A percentile compares a stretch with the other conserved stretches of the same genome.
phyloP scores from a whole-genome alignment of 345 rosid genomes.

The Psidium friedrichsthalianum region DNA sequence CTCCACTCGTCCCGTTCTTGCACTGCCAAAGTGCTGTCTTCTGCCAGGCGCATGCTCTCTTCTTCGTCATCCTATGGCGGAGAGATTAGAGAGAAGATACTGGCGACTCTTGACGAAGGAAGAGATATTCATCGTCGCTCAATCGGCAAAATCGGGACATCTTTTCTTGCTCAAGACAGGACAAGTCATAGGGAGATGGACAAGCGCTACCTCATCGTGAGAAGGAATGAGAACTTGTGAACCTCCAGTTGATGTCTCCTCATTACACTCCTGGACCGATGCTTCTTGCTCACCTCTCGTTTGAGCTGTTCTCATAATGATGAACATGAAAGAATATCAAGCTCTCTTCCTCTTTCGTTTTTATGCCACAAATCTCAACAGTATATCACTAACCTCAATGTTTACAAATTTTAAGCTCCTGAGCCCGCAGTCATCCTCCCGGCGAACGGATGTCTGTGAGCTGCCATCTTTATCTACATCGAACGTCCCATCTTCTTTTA shows the following conservation, averaged over 20 bases:
- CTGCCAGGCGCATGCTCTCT: not conserved
- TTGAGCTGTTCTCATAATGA: not conserved
- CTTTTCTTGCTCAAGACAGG: not conserved
- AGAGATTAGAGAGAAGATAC: not conserved
- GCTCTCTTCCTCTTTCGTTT: not conserved
- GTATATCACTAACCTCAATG: not conserved
- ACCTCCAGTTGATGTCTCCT: not conserved
- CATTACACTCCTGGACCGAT: not conserved
- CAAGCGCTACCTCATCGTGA: not conserved
- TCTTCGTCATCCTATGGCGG: conserved; percentile 15
- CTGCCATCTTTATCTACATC: conserved; percentile 34
- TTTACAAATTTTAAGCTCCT: not conserved
- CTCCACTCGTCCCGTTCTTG: not conserved
- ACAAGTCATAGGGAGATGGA: not conserved
- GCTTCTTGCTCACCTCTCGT: conserved; percentile 11
- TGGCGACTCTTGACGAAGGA: not conserved
- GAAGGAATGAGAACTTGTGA: not conserved
- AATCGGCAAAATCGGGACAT: not conserved
- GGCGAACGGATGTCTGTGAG: not conserved
- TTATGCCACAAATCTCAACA: not conserved
- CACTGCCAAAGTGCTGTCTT: not conserved
- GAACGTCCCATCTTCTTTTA: conserved; percentile 53
- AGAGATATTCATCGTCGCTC: not conserved
- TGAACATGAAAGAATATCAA: not conserved
- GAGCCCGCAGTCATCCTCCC: not conserved